phyloP scores from a whole-genome alignment of 1,139 yeast genomes.

The Pichia sp. region DNA sequence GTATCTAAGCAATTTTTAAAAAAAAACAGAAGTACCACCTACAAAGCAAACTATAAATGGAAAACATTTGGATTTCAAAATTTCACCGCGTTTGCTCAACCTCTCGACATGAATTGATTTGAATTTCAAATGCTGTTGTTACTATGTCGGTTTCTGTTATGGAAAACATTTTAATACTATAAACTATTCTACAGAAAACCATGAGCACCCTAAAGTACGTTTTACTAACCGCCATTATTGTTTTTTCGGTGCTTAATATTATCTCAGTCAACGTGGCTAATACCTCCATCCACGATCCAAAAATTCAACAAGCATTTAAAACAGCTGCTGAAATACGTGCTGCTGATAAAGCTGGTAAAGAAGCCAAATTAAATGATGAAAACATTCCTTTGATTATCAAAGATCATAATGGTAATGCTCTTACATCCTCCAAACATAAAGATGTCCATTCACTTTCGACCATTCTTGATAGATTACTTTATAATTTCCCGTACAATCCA shows the following conservation, averaged over 20 bases:
- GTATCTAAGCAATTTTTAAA: background rate
- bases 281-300: conserved; percentile 7
- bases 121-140: background rate
- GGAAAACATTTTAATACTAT: background rate
- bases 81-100: background rate
- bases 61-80: background rate
- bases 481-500: conserved; percentile 65
- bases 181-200: background rate
- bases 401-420: conserved; percentile 7
- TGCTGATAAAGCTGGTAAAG: background rate
- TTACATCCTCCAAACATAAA: conserved; percentile 18
- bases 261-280: conserved; percentile 8
- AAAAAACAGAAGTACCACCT: background rate
- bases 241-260: conserved; percentile 9
- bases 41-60: background rate
- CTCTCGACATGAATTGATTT: background rate
- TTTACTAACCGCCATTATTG: conserved; percentile 4
- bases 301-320: conserved; percentile 9
- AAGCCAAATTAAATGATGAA: background rate
- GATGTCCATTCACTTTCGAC: conserved; percentile 25
- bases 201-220: background rate
- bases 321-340: conserved; percentile 7
- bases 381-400: background rate
- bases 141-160: background rate
- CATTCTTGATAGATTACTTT: conserved; percentile 40